Percentiles rank a stretch among this genome's conserved stretches.
phyloP scores from a whole-genome alignment of 2,329 filamentous ascomycete species.

The Zasmidium angulare region DNA sequence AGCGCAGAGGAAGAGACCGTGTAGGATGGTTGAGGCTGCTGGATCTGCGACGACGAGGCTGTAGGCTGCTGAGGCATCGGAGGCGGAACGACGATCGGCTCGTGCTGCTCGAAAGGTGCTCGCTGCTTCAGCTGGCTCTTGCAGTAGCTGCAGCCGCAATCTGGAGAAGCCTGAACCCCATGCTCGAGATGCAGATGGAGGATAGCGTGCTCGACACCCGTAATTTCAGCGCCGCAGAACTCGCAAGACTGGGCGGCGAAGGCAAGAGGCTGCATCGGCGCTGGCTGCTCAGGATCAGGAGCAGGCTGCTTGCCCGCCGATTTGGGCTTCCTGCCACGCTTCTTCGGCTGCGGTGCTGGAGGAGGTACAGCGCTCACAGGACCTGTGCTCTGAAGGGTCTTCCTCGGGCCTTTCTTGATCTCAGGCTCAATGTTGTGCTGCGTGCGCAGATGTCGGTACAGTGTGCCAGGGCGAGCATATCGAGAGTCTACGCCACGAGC shows the following conservation, averaged over 20 bases:
- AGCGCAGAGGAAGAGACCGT: not conserved
- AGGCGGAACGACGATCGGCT: not conserved
- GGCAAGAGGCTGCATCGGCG: not conserved
- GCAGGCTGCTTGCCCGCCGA: not conserved
- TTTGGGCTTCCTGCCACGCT: not conserved
- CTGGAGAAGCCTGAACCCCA: not conserved
- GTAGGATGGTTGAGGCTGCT: not conserved
- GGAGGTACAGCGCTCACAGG: not conserved
- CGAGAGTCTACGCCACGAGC: not conserved
- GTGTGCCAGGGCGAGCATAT: conserved; percentile 3
- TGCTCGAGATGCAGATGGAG: not conserved
- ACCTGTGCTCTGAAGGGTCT: not conserved
- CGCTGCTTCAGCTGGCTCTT: not conserved
- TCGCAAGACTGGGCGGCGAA: not conserved
- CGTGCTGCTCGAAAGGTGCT: not conserved
- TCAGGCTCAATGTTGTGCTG: conserved; percentile 1
- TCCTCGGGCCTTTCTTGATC: not conserved
- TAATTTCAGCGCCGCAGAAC: not conserved
- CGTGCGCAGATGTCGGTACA: conserved; percentile 9
- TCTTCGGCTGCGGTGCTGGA: not conserved
- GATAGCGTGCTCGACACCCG: not conserved
- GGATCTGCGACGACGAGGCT: not conserved
- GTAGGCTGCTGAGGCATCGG: not conserved
- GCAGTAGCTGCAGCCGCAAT: not conserved
- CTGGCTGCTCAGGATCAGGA: not conserved